Evolutionary conservation across 495 filamentous ascomycete species (phyloP), one percentile per base, ranked within the genome.

Genomic region (Tuber umbilicatum): DNA sequence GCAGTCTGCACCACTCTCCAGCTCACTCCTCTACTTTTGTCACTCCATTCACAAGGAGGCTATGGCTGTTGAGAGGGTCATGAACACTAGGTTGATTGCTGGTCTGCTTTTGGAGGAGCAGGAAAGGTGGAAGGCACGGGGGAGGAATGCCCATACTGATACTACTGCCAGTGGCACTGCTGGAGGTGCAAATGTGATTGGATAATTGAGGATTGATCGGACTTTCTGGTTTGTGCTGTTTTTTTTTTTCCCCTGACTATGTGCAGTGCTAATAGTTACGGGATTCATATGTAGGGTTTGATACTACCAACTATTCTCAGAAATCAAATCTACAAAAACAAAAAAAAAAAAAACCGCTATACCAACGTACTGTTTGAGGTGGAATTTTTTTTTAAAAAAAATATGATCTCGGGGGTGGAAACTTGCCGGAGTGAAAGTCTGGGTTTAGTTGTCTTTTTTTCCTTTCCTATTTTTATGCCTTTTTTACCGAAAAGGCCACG

Each of bases 41-140:
- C 2, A 16, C 0, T 14, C n/a, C 10, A 12, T 2, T 12, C 2
- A 0, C 10, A 12, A 10, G n/a, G 4, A 16, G 5, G n/a, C 0
- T 16, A 0, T 21, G 12, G n/a, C 9, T 16, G n/a, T 31, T 1
- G 50, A 60, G n/a, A 60, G 9, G 50, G 27, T 60, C 0, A 3
- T 1, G 0, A 27, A 60, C 31, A 16, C n/a, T 2, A 60, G 50
- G 6, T 16, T 31, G n/a, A 31, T 60, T 9, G 50, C n/a, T 5
- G 16, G 50, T 10, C 10, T 60, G n/a, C 12, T 60, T 16, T 0
- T 31, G 2, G 12, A 27, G 1, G n/a, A 60, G 50, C 1, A 60
- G 12, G n/a, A 4, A n/a, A n/a, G n/a, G n/a, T n/a, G n/a, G n/a
- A n/a, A n/a, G n/a, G n/a, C n/a, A n/a, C n/a, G n/a, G n/a, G n/a